Percentiles rank a stretch among this genome's conserved stretches.
phyloP scores from a whole-genome alignment of 2,329 filamentous ascomycete genomes.

The Trichoderma sp. region DNA sequence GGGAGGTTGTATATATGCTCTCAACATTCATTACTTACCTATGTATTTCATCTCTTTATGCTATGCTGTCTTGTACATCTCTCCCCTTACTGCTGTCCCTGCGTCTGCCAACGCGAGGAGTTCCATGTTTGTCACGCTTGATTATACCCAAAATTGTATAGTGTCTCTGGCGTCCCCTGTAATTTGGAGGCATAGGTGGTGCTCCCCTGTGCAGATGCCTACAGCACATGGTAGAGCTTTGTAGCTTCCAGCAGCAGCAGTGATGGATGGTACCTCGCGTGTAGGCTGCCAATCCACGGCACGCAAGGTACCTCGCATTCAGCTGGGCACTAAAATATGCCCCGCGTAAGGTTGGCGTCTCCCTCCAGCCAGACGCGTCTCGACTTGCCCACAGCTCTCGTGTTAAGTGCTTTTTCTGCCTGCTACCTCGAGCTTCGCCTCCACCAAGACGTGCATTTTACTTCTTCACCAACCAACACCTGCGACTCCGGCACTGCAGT shows the following conservation, averaged over 20 bases:
- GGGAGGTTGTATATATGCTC: not conserved
- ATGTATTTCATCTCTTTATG: not conserved
- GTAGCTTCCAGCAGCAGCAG: not conserved
- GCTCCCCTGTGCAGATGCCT: not conserved
- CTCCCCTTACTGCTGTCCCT: not conserved
- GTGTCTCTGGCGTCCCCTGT: not conserved
- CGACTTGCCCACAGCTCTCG: conserved; percentile 13
- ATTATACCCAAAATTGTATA: not conserved
- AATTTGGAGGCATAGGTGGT: not conserved
- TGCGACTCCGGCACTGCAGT: not conserved
- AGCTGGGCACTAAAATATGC: conserved; percentile 12
- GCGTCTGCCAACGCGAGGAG: not conserved
- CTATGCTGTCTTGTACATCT: not conserved
- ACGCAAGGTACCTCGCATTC: not conserved
- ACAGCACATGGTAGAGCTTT: not conserved
- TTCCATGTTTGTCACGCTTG: not conserved
- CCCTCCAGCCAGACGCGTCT: conserved; percentile 20
- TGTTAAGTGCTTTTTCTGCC: conserved; percentile 25
- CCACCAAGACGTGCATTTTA: conserved; percentile 7
- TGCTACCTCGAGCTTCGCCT: conserved; percentile 16
- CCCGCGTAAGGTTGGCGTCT: conserved; percentile 37
- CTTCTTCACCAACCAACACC: not conserved
- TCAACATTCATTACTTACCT: not conserved
- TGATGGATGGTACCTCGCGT: not conserved
- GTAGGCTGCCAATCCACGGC: not conserved